Evolutionary conservation across 352 stramenopile species (phyloP).

Genomic region (Globisporangium apiculatum): DNA sequence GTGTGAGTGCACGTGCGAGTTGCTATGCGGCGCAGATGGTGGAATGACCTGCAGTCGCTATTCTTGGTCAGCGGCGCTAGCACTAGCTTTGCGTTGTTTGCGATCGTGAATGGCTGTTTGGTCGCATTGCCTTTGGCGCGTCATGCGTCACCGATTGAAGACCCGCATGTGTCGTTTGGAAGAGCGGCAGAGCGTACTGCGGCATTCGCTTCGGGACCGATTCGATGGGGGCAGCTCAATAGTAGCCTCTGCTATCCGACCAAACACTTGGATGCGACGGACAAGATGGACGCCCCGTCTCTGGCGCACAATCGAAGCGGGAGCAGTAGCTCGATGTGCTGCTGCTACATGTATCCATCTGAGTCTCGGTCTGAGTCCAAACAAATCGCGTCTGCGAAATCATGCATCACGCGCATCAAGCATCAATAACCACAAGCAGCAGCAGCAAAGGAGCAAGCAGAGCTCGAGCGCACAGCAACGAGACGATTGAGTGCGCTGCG

Average conservation of each 20-base stretch:
- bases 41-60: conserved; percentile 8
- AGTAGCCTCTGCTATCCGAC: not conserved
- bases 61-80: not conserved
- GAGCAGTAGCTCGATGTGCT: too few relatives aligned
- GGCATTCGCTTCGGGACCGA: not conserved
- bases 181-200: not conserved
- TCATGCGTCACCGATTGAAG: conserved; percentile 7
- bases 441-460: too few relatives aligned
- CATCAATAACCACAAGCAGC: too few relatives aligned
- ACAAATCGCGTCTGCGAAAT: too few relatives aligned
- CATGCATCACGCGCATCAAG: too few relatives aligned
- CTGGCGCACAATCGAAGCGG: too few relatives aligned
- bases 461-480: too few relatives aligned
- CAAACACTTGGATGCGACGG: not conserved
- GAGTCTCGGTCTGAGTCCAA: too few relatives aligned
- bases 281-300: not conserved
- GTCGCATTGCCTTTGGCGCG: not conserved
- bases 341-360: too few relatives aligned
- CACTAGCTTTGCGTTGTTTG: not conserved
- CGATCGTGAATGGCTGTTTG: not conserved
- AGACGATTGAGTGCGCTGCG: too few relatives aligned
- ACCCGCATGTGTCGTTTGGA: not conserved
- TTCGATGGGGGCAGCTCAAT: not conserved
- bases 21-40: conserved; percentile 6
- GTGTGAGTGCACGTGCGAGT: not conserved